A percentile compares a stretch with the other conserved stretches of the same genome.
Evolutionary conservation across 1,139 yeast genomes (phyloP).

Genomic region (Suzukiozyma palmioleophila): DNA sequence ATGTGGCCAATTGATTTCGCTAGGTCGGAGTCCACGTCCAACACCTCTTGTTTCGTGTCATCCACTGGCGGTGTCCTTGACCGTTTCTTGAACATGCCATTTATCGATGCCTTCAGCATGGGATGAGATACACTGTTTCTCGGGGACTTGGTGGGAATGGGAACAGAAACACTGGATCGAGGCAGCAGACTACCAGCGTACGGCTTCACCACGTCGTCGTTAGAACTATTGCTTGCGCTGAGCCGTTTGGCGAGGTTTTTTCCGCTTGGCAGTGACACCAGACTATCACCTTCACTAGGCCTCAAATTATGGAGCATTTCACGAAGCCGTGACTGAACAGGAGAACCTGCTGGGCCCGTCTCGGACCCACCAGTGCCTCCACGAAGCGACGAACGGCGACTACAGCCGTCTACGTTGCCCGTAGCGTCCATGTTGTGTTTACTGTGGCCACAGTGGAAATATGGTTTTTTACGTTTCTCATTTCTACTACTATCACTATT

Average conservation of each 20-base stretch:
- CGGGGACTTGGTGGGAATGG: constrained; percentile 2
- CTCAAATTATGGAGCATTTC: constrained; percentile 19
- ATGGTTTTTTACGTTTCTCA: no score
- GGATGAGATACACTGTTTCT: constrained; percentile 4
- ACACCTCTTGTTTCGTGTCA: constrained; percentile 3
- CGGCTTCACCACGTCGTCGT: constrained; percentile 8
- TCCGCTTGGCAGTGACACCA: constrained; percentile 4
- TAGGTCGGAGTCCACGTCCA: constrained; percentile 9
- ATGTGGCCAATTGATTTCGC: constrained; percentile 12
- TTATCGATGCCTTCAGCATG: background rate
- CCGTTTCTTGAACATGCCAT: constrained; percentile 1
- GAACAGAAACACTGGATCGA: background rate
- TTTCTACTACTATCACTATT: no score
- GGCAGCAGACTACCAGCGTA: background rate
- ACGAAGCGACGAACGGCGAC: background rate
- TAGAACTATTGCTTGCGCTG: constrained; percentile 11
- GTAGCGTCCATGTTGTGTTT: background rate
- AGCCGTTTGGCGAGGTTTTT: constrained; percentile 11
- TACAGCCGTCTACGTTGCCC: background rate
- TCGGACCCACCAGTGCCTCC: background rate
- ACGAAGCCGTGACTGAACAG: constrained; percentile 23
- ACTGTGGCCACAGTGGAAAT: no score
- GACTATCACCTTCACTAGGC: constrained; percentile 15
- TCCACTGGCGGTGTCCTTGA: constrained; percentile 4
- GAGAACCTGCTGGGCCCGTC: constrained; percentile 16